These are phyloP conservation scores for Leccinum fibrillosum DNA, from an alignment of 768 basidiomycete species.

Conservation along the genomic window DNA sequence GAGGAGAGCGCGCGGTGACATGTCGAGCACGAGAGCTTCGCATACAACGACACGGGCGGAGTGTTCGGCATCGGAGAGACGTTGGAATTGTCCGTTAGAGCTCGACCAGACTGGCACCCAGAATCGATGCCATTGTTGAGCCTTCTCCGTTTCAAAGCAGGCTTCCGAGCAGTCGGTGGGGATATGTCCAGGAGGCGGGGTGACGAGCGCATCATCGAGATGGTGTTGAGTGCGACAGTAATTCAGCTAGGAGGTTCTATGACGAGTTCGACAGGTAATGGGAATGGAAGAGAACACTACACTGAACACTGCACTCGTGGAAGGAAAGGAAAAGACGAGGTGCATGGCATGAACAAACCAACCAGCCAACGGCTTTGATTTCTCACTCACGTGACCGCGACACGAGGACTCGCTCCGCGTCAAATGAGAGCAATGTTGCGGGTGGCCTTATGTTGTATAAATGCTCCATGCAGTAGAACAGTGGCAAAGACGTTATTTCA, in stretches of 20 bases:
- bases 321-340: neutral
- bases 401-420: slow-evolving; percentile 15
- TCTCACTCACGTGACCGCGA: slow-evolving; percentile 25
- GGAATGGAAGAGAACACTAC: neutral
- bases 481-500: no score
- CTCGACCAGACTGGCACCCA: slow-evolving; percentile 13
- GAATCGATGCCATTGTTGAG: slow-evolving; percentile 18
- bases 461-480: no score
- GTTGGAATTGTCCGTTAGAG: slow-evolving; percentile 21
- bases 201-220: slow-evolving; percentile 17
- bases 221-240: neutral
- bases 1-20: slow-evolving; percentile 28
- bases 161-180: slow-evolving; percentile 16
- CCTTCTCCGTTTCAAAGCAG: slow-evolving; percentile 25
- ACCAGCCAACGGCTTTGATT: slow-evolving; percentile 17
- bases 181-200: slow-evolving; percentile 10
- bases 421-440: neutral
- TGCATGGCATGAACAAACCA: neutral
- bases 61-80: neutral
- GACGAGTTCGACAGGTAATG: neutral
- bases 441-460: no score
- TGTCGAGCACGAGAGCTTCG: slow-evolving; percentile 27
- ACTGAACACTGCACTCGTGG: neutral
- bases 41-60: neutral
- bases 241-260: neutral